A percentile compares a stretch with the other conserved stretches of the same genome.
phyloP scores from a whole-genome alignment of 257 asterid species.

The Solanum verrucosum region DNA sequence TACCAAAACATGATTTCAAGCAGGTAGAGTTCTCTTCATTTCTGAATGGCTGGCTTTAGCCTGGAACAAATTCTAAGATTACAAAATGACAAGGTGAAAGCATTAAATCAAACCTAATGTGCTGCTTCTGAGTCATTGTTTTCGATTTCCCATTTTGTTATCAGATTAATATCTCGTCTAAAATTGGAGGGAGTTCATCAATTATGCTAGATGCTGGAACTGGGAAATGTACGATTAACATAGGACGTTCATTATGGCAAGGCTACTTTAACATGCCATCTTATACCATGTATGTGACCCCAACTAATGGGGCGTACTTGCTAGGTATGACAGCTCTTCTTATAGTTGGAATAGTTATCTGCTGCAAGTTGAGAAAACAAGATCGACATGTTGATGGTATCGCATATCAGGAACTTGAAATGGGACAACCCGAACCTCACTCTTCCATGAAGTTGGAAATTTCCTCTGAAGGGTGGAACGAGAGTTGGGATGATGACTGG shows the following conservation, averaged over 20 bases:
- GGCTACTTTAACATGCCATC: constrained; percentile 3
- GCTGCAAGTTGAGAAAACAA: constrained; percentile 29
- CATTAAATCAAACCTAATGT: not conserved
- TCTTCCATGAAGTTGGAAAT: constrained; percentile 17
- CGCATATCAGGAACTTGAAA: constrained; percentile 53
- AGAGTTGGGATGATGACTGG: constrained; percentile 62
- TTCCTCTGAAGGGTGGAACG: constrained; percentile 37
- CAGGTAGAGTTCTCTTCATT: constrained; percentile 28
- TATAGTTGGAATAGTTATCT: constrained; percentile 22
- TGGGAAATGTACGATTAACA: constrained; percentile 26
- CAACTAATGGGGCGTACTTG: constrained; percentile 33
- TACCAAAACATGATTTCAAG: constrained; percentile 24
- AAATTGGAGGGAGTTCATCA: constrained; percentile 19
- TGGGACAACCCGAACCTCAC: constrained; percentile 27
- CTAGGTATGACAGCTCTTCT: constrained; percentile 29
- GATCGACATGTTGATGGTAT: constrained; percentile 32
- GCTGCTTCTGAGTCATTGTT: not conserved
- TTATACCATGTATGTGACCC: constrained; percentile 17
- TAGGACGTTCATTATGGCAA: constrained; percentile 11
- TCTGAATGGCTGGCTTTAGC: not conserved
- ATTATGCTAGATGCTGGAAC: constrained; percentile 18
- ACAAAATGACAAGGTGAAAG: not conserved
- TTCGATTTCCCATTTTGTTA: not conserved
- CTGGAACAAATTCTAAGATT: not conserved
- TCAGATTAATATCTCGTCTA: constrained; percentile 40